Base-by-base conservation (phyloP, 2,329 filamentous ascomycete genomes). In the Pseudopithomyces chartarum region DNA sequence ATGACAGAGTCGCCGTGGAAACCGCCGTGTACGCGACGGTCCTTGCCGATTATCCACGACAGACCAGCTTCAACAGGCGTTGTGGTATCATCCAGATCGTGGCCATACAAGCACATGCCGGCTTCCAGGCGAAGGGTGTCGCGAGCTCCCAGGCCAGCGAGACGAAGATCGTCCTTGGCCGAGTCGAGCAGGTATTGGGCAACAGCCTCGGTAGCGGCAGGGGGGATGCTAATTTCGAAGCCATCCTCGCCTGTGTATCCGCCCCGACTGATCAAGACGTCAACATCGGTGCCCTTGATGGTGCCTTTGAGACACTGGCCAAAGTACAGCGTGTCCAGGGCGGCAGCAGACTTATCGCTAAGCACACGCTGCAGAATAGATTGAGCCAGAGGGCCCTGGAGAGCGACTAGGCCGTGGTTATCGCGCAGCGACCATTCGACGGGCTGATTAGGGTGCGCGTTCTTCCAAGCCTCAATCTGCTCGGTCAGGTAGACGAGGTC, bases 101-200 rank as follows among this genome's bases (percentile, higher is more conserved):
- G 92, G n/a, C 95, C 95, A 79, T 99, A 99, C n/a, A 99, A 84
- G 77, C 95, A 99, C 94, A 99, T 96, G 59, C 95, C 95, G 0
- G 95, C 95, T 80, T 99, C 95, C 29, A 99, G 87, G 45, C 95
- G 88, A 57, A 99, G 86, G 59, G 90, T 96, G 77, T 99, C 95
- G 62, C 95, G 87, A 2, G 95, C 92, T 10, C 93, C 95, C 0
- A 99, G 85, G 2, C 95, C 95, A 1, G 94, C 92, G 44, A 97
- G 85, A 69, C 90, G 89, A 15, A 97, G 81, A 11, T 87, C 85
- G 23, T 88, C 88, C 42, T 80, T 77, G 0, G 82, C 81, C 32
- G 84, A 80, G 39, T 82, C 75, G 45, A 97, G 84, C 22, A 97
- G 82, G 22, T 86, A 81, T 73, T 92, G 83, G 5, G 90, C 88